Conservation (phyloP, 192 early-diverging fungal species). For the Backusella mclennaniae region DNA sequence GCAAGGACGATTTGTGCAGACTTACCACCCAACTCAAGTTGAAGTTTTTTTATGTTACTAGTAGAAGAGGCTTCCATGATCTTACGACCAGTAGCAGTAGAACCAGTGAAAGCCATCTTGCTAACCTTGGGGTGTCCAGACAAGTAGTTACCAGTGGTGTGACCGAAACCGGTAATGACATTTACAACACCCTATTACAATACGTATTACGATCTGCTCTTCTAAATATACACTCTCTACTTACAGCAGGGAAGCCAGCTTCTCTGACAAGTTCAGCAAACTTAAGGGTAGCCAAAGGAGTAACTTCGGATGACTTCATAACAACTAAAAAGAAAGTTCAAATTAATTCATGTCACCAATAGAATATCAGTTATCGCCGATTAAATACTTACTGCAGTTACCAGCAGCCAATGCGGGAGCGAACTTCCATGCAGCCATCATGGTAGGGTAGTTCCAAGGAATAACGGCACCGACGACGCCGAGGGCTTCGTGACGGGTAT, state of each 20-base stretch:
- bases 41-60: conserved; percentile 68
- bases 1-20: conserved; percentile 76
- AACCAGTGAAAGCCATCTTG: conserved; percentile 74
- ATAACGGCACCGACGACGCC: conserved; percentile 81
- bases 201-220: background rate
- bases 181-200: conserved; percentile 69
- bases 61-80: conserved; percentile 56
- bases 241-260: conserved; percentile 68
- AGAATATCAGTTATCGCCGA: background rate
- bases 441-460: conserved; percentile 72
- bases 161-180: conserved; percentile 75
- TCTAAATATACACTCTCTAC: background rate
- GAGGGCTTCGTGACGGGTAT: conserved; percentile 57
- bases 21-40: conserved; percentile 87
- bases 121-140: conserved; percentile 57
- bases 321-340: conserved; percentile 47
- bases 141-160: conserved; percentile 52
- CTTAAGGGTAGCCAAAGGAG: conserved; percentile 59
- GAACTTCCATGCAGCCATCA: conserved; percentile 73
- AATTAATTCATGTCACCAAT: background rate
- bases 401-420: conserved; percentile 77
- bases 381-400: conserved; percentile 48
- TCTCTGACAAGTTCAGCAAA: conserved; percentile 64
- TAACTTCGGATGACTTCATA: conserved; percentile 74
- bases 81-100: conserved; percentile 63